Evolutionary conservation across 1,139 yeast species (phyloP).

Genomic region (Taphrina confusa): DNA sequence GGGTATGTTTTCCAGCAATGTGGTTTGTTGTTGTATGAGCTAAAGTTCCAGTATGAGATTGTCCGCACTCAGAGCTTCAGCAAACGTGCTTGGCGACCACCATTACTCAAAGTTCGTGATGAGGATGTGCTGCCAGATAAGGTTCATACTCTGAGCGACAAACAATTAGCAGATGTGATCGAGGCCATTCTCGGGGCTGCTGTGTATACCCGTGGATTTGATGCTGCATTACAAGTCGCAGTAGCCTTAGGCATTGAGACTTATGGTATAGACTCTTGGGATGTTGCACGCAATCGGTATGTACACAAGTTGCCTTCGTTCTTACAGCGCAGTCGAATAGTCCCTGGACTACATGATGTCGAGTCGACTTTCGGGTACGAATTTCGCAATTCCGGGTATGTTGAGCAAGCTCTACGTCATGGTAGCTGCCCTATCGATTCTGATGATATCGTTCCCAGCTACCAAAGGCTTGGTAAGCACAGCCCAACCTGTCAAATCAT

Average conservation of each 20-base stretch:
- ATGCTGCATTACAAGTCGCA: slow-evolving; percentile 33
- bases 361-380: slow-evolving; percentile 25
- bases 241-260: slow-evolving; percentile 30
- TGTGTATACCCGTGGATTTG: slow-evolving; percentile 26
- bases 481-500: not conserved
- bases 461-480: slow-evolving; percentile 22
- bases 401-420: slow-evolving; percentile 37
- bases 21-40: too few species aligned
- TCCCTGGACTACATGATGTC: slow-evolving; percentile 11
- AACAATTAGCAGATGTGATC: slow-evolving; percentile 36
- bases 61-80: not conserved
- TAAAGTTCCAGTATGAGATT: slow-evolving; percentile 4
- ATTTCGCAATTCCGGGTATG: slow-evolving; percentile 20
- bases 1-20: too few species aligned
- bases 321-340: not conserved
- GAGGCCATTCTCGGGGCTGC: slow-evolving; percentile 37
- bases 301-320: not conserved
- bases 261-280: slow-evolving; percentile 21
- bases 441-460: slow-evolving; percentile 20
- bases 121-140: not conserved
- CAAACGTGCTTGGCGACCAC: slow-evolving; percentile 15
- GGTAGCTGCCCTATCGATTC: slow-evolving; percentile 28
- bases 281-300: slow-evolving; percentile 10
- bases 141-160: slow-evolving; percentile 29
- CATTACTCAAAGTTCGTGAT: not conserved